These are phyloP conservation scores for Neonectria sp. DNA, from an alignment of 2,329 filamentous ascomycete species.

Conservation along the genomic window DNA sequence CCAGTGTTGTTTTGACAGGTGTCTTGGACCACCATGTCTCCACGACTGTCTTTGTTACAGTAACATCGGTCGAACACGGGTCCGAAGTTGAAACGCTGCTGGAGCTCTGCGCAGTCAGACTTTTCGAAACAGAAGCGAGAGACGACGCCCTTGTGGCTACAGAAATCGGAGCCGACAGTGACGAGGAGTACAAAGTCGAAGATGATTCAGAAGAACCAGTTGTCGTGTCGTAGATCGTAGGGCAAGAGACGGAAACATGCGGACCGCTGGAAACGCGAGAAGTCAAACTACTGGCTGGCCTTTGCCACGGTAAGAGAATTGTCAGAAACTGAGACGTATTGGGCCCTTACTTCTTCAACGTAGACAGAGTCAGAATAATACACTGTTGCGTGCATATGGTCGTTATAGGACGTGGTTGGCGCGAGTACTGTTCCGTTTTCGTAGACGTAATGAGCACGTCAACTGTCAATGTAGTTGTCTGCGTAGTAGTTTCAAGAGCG, in stretches of 20 bases:
- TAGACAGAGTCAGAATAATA: conserved; percentile 38
- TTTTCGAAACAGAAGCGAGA: conserved; percentile 21
- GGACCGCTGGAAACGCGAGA: conserved; percentile 18
- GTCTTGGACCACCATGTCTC: conserved; percentile 44
- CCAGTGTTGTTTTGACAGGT: conserved; percentile 34
- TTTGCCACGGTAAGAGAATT: conserved; percentile 3
- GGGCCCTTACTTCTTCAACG: conserved; percentile 36
- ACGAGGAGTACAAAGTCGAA: conserved; percentile 12
- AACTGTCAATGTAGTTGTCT: conserved; percentile 32
- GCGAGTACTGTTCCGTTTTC: conserved; percentile 7
- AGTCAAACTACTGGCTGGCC: conserved; percentile 32
- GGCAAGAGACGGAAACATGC: conserved; percentile 37
- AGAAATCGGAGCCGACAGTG: conserved; percentile 18
- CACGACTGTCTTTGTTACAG: conserved; percentile 43
- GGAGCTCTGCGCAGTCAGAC: neutral
- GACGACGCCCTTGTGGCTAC: conserved; percentile 18
- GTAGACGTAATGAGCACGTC: conserved; percentile 39
- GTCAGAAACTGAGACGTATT: conserved; percentile 3
- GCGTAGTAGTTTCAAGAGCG: conserved; percentile 17
- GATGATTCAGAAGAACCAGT: conserved; percentile 9
- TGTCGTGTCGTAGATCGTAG: conserved; percentile 37
- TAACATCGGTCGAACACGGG: conserved; percentile 45
- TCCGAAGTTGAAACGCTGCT: conserved; percentile 20
- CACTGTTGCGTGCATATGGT: conserved; percentile 42
- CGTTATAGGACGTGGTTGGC: conserved; percentile 26